Base-by-base conservation (phyloP, 2,329 filamentous ascomycete genomes). In the Periconia sp. region DNA sequence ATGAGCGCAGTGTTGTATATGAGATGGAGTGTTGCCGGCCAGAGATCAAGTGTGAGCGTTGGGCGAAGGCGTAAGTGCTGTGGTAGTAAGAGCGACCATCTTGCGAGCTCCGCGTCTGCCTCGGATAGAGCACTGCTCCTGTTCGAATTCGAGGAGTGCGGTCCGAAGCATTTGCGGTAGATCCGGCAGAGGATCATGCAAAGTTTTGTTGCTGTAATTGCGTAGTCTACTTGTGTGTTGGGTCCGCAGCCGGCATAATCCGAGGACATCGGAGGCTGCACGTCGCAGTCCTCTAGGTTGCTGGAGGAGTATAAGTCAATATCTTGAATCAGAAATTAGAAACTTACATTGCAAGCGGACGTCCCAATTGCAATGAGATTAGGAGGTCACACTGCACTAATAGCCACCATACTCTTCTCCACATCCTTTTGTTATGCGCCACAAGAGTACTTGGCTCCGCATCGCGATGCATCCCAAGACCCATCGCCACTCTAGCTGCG, bases 401-500 rank as follows among this genome's bases (percentile, higher is more conserved):
- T n/a, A 35, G 18, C 32, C 32, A 35, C 32, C 32, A 35, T 12
- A 35, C 21, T 5, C 32, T 12, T 35, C 32, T 35, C 32, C 32
- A 35, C 32, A 35, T 35, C 21, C 32, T 35, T 19, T 35, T 35
- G 17, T 35, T 35, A 19, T 35, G 12, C 6, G 19, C 29, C 29
- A 32, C 29, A n/a, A 32, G 18, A 5, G 29, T 32, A 16, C 29
- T 32, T 10, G 29, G 29, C 18, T 32, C 29, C 4, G 29, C 29
- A 16, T 32, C 29, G 10, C 29, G 15, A 16, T 24, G 32, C 32
- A 35, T 24, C 13, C 32, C 32, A n/a, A 35, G 32, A n/a, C 32
- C 32, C 32, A 35, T 35, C 5, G 32, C 21, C 21, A 16, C 16
- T 16, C 32, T 35, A 5, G 32, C n/a, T 21, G 32, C 32, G 15